Evolutionary conservation across 78 protist genomes (phyloP).

Genomic region (Chrysochromulina tobinii): DNA sequence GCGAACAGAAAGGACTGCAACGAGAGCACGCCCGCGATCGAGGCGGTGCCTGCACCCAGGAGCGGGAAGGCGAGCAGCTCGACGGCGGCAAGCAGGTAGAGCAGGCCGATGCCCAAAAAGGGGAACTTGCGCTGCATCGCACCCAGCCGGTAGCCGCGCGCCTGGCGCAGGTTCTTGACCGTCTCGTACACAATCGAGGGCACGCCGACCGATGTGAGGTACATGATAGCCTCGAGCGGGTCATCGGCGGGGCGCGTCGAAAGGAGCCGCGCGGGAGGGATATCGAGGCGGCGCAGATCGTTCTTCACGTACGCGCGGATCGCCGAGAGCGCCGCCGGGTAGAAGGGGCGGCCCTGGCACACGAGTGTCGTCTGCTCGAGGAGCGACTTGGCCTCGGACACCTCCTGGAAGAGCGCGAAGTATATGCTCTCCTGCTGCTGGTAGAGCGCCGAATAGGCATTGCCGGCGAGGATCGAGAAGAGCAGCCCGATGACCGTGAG

Average conservation of each 20-base stretch:
- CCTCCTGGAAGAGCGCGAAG: slow-evolving; percentile 38
- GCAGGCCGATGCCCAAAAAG: not conserved
- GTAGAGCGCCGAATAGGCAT: slow-evolving; percentile 35
- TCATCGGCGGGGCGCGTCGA: not conserved
- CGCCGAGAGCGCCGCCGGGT: slow-evolving; percentile 4
- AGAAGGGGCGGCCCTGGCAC: slow-evolving; percentile 43
- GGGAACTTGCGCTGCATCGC: slow-evolving; percentile 46
- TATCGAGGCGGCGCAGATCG: slow-evolving; percentile 34
- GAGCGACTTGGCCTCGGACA: slow-evolving; percentile 21
- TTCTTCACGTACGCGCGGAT: not conserved
- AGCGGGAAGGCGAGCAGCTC: slow-evolving; percentile 35
- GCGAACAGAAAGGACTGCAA: slow-evolving; percentile 19
- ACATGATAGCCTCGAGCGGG: slow-evolving; percentile 31
- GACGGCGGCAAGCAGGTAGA: slow-evolving; percentile 13
- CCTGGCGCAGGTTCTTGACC: slow-evolving; percentile 35
- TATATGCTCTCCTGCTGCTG: slow-evolving; percentile 39
- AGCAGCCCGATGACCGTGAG: slow-evolving; percentile 37
- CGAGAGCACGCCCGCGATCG: not conserved
- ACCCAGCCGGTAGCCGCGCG: slow-evolving; percentile 39
- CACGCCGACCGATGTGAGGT: slow-evolving; percentile 34
- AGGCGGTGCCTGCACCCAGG: slow-evolving; percentile 33
- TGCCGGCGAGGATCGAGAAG: slow-evolving; percentile 35
- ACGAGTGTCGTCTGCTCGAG: slow-evolving; percentile 37
- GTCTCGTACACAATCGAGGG: slow-evolving; percentile 37
- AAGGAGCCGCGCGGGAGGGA: slow-evolving; percentile 23